phyloP scores from a whole-genome alignment of 768 basidiomycete genomes.

The Kondoa subrosea region DNA sequence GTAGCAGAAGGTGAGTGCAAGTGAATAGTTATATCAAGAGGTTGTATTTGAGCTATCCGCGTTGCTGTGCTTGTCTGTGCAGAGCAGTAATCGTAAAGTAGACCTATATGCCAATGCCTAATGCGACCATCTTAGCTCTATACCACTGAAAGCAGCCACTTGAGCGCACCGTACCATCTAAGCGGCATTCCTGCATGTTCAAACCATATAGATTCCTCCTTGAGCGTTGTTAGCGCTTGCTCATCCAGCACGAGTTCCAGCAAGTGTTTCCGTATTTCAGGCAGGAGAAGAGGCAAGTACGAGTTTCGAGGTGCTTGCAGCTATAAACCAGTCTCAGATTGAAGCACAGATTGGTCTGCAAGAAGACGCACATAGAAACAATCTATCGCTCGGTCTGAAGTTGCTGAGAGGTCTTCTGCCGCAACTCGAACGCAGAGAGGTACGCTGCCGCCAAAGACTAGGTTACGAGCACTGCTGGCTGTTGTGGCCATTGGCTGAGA shows the following conservation, averaged over 20 bases:
- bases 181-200: constrained; percentile 66
- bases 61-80: constrained; percentile 4
- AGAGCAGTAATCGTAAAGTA: constrained; percentile 63
- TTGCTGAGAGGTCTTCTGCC: neutral
- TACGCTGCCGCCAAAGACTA: neutral
- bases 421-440: neutral
- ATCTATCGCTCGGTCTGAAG: neutral
- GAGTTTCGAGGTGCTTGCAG: constrained; percentile 64
- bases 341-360: neutral
- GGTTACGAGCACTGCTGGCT: no score
- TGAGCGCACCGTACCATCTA: constrained; percentile 59
- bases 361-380: neutral
- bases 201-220: constrained; percentile 95
- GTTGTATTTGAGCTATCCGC: constrained; percentile 27
- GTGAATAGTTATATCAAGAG: constrained; percentile 67
- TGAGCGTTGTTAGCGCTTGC: constrained; percentile 51
- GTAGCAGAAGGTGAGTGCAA: constrained; percentile 75
- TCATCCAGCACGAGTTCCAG: constrained; percentile 88
- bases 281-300: constrained; percentile 79
- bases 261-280: constrained; percentile 71
- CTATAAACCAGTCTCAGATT: constrained; percentile 24
- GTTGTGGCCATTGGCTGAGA: no score
- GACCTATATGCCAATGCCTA: constrained; percentile 97
- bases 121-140: neutral
- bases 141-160: constrained; percentile 7